Evolutionary conservation across 306 rosid species (phyloP), one percentile per base, ranked within the genome.

Genomic region (Crotalaria pallida): DNA sequence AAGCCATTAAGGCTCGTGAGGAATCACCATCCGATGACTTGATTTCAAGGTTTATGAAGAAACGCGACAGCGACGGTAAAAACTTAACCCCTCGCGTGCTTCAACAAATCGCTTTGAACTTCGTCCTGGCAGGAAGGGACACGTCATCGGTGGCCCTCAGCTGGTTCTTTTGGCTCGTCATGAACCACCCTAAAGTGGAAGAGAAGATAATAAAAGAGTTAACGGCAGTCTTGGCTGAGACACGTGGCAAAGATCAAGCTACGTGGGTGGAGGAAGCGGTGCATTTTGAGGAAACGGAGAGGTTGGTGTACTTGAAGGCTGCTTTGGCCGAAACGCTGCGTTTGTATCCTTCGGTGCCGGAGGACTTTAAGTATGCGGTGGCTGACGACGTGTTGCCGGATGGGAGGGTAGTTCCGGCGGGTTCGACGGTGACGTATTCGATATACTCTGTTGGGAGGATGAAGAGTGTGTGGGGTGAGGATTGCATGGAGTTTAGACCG

Each of bases 111-210:
- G 97, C 98, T 0, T 75, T 94, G 29, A 94, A 94, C 82, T 94
- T 94, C 77, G 85, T 94, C 73, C 96, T 94, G 57, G 98, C 98
- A 48, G 98, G 98, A 1, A 87, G 98, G 13, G 98, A 94, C 89
- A 94, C 98, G 2, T 90, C 98, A 0, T 94, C 98, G 0, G 98
- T 94, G 26, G 98, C 98, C 0, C 88, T 94, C 40, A 85, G 92
- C 77, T 94, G 98, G 98, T 90, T 94, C 83, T 94, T 94, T 84
- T 85, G 88, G 92, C 94, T 94, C n/a, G 76, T 94, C 45, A 87
- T 87, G 86, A 82, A 82, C 82, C 81, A 87, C 71, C 94, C 94
- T 0, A 17, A 4, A 1, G 76, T 90, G 2, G 98, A 94, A 58
- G 72, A 75, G n/a, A 87, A 74, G 40, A 88, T 94, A 73, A 0